Base-by-base conservation (phyloP, 371 early-diverging fungal genomes). In the Mortierella sp. region DNA sequence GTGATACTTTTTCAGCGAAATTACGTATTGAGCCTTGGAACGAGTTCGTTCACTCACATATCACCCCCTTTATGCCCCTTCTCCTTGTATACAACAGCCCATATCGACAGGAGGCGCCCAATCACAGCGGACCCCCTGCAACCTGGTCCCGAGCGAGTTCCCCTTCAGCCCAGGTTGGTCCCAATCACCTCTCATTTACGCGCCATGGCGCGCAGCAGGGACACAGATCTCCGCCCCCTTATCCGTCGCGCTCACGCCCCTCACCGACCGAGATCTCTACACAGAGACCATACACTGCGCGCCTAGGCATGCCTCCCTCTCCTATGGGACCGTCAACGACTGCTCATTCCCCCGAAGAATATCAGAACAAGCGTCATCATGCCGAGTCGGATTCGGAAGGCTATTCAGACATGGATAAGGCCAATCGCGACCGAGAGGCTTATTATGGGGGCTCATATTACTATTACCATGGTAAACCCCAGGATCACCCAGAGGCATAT, bases 361-460 rank as follows among this genome's bases (percentile, higher is more conserved):
- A 56, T 30, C 69, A 60, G 28, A 24, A 49, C 31, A 68, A 68
- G 50, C 69, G 69, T 5, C 61, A 60, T 21, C 60, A 63, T n/a
- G 12, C 43, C 37, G 57, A 61, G 19, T 63, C 72, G 17, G 57
- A 56, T 44, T 60, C 64, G 1, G 61, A 65, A 14, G 61, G 56
- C 14, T 44, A 50, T 21, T 68, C 69, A 8, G 69, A 68, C 27
- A 46, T 42, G 6, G 68, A 70, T 15, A 46, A 44, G 27, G 37
- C 44, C 7, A 32, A 65, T 47, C 56, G 52, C 3, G 32, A 55
- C 21, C 28, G 11, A 19, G 44, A 49, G 7, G 56, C 37, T 7
- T 34, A 34, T 14, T 34, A 55, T 11, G 55, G 43, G 7, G 63
- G 47, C 37, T 34, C 37, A 34, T 34, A 34, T 34, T 34, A 34